Evolutionary conservation across 805 yeast genomes (phyloP), one percentile per base, ranked within the genome.

Genomic region (Metschnikowia hibisci): DNA sequence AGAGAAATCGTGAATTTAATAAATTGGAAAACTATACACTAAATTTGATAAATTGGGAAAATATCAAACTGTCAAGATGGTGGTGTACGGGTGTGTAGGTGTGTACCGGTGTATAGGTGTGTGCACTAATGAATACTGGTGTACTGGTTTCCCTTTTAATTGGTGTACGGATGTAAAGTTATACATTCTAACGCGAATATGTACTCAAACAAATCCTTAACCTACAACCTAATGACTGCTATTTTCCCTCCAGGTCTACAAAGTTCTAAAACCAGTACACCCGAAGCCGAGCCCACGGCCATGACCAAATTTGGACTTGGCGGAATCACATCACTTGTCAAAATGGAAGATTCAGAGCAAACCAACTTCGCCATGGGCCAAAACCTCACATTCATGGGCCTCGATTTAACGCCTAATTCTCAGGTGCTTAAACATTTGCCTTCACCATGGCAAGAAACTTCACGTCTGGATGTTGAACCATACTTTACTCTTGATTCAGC

Each of bases 401-500:
- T 85, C 32, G 82, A 83, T 52, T 63, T 86, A 51, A 58, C 69
- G 3, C 61, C 64, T 20, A 70, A 67, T 32, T 66, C 64, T n/a
- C 71, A 75, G 43, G 62, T 86, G 27, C 73, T 86, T 23, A 70
- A 76, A 50, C 79, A 82, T 6, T 80, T 91, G 57, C 83, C 95
- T 18, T 85, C 96, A 3, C 99, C 99, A 10, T 91, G 99, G 98
- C 75, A 85, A 31, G 98, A 93, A 58, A 86, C 96, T 1, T 80
- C 93, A 7, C 75, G 95, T 55, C 82, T 90, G 42, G 90, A 86
- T 51, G 96, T 91, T 13, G 95, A 88, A 54, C 99, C 99, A 4
- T 74, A 76, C 44, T 90, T 80, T 62, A 69, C 65, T 35, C 69
- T 81, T 33, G 96, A 96, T 2, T 64, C 68, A 13, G 47, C 62